Conservation (phyloP, 1,139 yeast genomes). For the Yamadazyma triangularis region DNA sequence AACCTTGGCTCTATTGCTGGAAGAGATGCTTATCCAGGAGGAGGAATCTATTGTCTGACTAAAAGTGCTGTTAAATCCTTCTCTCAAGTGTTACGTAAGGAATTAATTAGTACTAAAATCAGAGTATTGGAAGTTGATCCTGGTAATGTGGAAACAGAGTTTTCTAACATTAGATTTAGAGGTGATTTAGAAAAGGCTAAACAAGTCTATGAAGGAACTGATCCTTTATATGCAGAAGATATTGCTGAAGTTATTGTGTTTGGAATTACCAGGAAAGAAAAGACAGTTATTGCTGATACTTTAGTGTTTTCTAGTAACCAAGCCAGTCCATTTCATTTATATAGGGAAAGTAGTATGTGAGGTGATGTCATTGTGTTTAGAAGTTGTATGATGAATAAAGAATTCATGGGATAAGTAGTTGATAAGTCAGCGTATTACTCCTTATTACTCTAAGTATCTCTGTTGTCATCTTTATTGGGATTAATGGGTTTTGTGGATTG, state of each 20-base stretch:
- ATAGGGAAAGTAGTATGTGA: slow-evolving; percentile 14
- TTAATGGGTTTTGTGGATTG: too few relatives aligned
- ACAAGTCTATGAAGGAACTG: slow-evolving; percentile 66
- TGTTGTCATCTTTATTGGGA: too few relatives aligned
- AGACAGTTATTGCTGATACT: slow-evolving; percentile 76
- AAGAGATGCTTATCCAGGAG: slow-evolving; percentile 81
- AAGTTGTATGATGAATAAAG: too few relatives aligned
- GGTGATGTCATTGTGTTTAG: neutral
- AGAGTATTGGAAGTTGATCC: slow-evolving; percentile 85
- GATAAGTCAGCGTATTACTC: too few relatives aligned
- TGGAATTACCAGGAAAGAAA: slow-evolving; percentile 63
- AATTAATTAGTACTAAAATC: slow-evolving; percentile 64
- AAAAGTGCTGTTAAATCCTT: slow-evolving; percentile 80
- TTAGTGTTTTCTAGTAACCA: slow-evolving; percentile 75
- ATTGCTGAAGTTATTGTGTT: slow-evolving; percentile 80
- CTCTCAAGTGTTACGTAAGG: slow-evolving; percentile 73
- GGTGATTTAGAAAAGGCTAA: slow-evolving; percentile 70
- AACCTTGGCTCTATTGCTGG: slow-evolving; percentile 88
- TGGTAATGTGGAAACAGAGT: slow-evolving; percentile 86
- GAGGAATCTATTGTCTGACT: slow-evolving; percentile 84
- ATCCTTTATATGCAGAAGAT: slow-evolving; percentile 72
- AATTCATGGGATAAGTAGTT: too few relatives aligned
- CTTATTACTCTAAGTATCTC: neutral
- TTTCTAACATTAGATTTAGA: slow-evolving; percentile 68
- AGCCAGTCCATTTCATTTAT: slow-evolving; percentile 62